Evolutionary conservation across 169 alveolate species (phyloP), one percentile per base, ranked within the genome.

Genomic region (Plasmodium fragile): DNA sequence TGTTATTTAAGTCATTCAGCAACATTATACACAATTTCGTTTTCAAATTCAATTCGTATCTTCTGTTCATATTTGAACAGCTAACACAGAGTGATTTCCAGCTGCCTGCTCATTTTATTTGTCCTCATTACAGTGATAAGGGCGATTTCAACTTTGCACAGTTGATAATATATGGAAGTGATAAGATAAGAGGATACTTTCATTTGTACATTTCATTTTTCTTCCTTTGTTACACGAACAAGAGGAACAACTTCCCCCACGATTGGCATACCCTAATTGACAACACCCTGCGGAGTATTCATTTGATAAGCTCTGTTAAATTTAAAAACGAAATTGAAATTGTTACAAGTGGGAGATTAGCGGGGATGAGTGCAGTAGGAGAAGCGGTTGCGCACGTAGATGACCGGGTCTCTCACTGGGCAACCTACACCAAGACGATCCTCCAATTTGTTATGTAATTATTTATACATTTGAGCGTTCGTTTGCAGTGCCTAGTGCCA

Each of bases 241-340:
- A 22, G 25, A 65, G 49, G 49, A 75, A 34, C 49, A 53, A 78
- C 25, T 18, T 81, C 8, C 52, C 82, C 6, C 80, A 78, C 36
- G 92, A 75, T 4, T 92, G 92, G 93, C 77, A 75, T 70, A 16
- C 22, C 30, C 43, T 83, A 73, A 73, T 92, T 55, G 41, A 53
- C 36, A 83, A 83, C 41, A 59, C 84, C 11, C 13, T 65, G 70
- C 36, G 81, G 72, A 36, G 75, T 22, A 82, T 92, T 77, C 45
- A 82, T 22, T 8, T 81, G 11, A 83, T 92, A 49, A 81, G 77
- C 41, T 81, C 87, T 41, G 72, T 92, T 39, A 73, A 65, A 32
- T 92, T 92, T 83, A 83, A 53, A 39, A 83, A 81, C 49, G 96
- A 93, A 32, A 82, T 91, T 75, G 83, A 84, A 92, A 41, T 89